Conservation (phyloP, 2,329 filamentous ascomycete genomes). For the Zelopaecilomyces penicillatus region DNA sequence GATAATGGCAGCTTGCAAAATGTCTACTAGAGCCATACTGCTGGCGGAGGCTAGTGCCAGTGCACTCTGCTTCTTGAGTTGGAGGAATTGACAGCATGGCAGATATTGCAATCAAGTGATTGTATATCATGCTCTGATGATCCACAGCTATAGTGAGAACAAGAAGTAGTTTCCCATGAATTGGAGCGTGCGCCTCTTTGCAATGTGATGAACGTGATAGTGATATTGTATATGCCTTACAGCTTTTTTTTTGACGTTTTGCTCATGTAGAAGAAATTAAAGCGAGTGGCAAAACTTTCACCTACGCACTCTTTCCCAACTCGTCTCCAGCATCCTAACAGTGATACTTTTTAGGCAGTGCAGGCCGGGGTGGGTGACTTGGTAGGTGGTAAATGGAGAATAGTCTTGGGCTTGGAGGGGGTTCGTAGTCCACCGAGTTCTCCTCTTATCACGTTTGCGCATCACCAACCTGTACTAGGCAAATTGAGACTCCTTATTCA, state of each 20-base stretch:
- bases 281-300: too few relatives aligned
- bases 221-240: neutral
- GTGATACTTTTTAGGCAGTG: too few relatives aligned
- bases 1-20: conserved; percentile 3
- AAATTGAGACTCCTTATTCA: too few relatives aligned
- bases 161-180: conserved; percentile 5
- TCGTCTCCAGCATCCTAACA: too few relatives aligned
- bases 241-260: neutral
- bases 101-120: conserved; percentile 20
- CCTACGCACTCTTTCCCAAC: too few relatives aligned
- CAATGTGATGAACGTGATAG: neutral
- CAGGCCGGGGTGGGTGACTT: too few relatives aligned
- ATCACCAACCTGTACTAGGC: too few relatives aligned
- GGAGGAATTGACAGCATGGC: conserved; percentile 9
- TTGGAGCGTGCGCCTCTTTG: neutral
- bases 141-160: conserved; percentile 13
- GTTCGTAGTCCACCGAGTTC: too few relatives aligned
- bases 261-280: too few relatives aligned
- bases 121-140: conserved; percentile 11
- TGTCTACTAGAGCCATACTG: conserved; percentile 1
- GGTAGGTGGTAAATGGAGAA: too few relatives aligned
- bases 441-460: too few relatives aligned
- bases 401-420: too few relatives aligned
- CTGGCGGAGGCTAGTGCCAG: conserved; percentile 15
- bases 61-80: conserved; percentile 13